Evolutionary conservation across 164 flowering plant genomes (phyloP), one percentile per base, ranked within the genome.

Genomic region (Liriodendron chinense): DNA sequence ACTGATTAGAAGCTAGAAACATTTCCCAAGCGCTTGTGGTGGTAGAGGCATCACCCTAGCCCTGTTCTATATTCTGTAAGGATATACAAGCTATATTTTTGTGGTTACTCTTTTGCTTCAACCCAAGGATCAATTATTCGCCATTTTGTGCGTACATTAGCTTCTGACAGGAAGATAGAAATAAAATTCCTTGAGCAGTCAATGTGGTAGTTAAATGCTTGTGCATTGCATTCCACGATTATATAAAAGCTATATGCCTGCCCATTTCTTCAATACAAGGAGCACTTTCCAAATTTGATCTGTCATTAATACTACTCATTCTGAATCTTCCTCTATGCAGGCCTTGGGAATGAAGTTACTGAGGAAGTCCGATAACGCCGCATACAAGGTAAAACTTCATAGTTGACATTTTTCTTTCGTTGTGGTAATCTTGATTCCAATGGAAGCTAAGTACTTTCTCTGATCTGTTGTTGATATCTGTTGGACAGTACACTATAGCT

Each of bases 321-420:
- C 57, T 70, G 28, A 53, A 22, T 68, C 73, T 68, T 26, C 47
- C 57, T 69, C 5, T 65, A 3, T 82, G 74, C 87, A 96, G 99
- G 97, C 98, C 50, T 76, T 91, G 84, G 99, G 99, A 47, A 91
- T 94, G 98, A 90, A 81, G 83, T 76, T 92, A 16, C 64, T 92
- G 75, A 89, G 83, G 84, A 96, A 72, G 76, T 56, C 47, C 63
- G 97, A 96, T 75, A 88, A 83, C 26, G 95, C 98, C 47, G 95
- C 87, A 43, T 78, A 92, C 77, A 96, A 96, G 95, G 97, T 96
- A 69, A 74, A 74, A 22, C 25, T 25, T 1, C 5, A 34, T 34
- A 34, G 59, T 28, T 18, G 69, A 28, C 20, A 13, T 28, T 67
- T 26, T 7, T n/a, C 1, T 67, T 67, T 28, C 69, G 12, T 28